These are phyloP conservation scores for Termitomyces sp. DNA, from an alignment of 768 basidiomycete genomes.

Conservation along the genomic window DNA sequence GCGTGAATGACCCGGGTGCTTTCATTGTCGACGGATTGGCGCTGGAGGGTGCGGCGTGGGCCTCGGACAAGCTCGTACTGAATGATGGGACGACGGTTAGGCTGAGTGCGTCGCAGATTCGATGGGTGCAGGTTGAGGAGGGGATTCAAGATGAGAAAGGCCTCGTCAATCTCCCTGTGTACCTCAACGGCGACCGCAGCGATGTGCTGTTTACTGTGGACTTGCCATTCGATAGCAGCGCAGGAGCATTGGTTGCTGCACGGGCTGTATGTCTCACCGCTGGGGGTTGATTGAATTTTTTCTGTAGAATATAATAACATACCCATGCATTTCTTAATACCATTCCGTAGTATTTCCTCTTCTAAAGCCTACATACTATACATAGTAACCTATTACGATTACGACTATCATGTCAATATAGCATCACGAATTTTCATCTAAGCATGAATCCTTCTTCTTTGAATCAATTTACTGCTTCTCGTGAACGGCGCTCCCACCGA, in stretches of 20 bases:
- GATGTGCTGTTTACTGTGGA: slow-evolving; percentile 91
- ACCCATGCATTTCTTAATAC: no score
- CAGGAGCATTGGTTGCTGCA: slow-evolving; percentile 73
- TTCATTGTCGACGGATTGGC: slow-evolving; percentile 88
- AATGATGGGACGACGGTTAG: slow-evolving; percentile 84
- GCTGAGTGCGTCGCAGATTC: slow-evolving; percentile 77
- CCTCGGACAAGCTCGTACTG: slow-evolving; percentile 61
- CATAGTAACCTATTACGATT: no score
- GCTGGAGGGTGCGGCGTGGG: slow-evolving; percentile 85
- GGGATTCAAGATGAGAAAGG: slow-evolving; percentile 27
- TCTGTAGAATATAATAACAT: no score
- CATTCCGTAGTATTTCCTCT: slow-evolving; percentile 1
- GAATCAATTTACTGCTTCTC: slow-evolving; percentile 7
- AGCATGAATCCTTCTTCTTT: no score
- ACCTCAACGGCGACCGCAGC: slow-evolving; percentile 85
- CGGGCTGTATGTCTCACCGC: slow-evolving; percentile 90
- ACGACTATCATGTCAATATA: no score
- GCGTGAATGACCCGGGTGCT: slow-evolving; percentile 70
- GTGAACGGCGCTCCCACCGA: slow-evolving; percentile 36
- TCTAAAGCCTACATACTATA: no score
- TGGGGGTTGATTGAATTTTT: slow-evolving; percentile 57
- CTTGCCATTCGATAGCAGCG: slow-evolving; percentile 69
- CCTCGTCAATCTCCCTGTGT: slow-evolving; percentile 83
- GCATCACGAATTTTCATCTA: no score
- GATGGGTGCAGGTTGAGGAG: slow-evolving; percentile 72